A percentile compares a stretch with the other conserved stretches of the same genome.
Conservation (phyloP, 805 yeast species). For the Candida vartiovaarae region DNA sequence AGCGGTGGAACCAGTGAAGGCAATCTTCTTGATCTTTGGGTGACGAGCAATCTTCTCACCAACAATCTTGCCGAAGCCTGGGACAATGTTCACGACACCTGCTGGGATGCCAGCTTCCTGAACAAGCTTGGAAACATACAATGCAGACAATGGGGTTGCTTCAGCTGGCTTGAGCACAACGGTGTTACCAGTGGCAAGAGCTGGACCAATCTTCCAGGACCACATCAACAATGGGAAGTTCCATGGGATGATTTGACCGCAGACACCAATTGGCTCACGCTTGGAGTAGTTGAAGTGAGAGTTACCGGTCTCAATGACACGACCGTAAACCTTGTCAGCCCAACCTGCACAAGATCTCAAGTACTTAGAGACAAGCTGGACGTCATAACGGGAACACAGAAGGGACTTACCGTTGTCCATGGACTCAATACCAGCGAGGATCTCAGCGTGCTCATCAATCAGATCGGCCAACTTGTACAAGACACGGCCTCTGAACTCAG, state of each 20-base stretch:
- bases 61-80: conserved; percentile 73
- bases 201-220: conserved; percentile 85
- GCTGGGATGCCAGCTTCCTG: conserved; percentile 76
- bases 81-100: conserved; percentile 74
- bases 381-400: conserved; percentile 67
- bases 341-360: conserved; percentile 82
- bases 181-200: conserved; percentile 80
- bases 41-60: conserved; percentile 68
- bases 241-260: conserved; percentile 90
- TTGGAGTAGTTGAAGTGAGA: conserved; percentile 58
- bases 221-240: conserved; percentile 86
- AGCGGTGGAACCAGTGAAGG: conserved; percentile 86
- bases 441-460: conserved; percentile 66
- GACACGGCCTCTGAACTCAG: conserved; percentile 53
- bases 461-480: conserved; percentile 71
- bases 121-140: conserved; percentile 55
- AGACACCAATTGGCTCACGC: conserved; percentile 83
- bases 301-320: conserved; percentile 51
- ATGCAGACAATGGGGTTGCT: conserved; percentile 78
- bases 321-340: conserved; percentile 65
- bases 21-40: conserved; percentile 66
- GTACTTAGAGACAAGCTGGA: conserved; percentile 60
- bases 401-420: conserved; percentile 87
- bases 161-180: conserved; percentile 84
- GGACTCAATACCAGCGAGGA: conserved; percentile 77